Conservation (phyloP, 805 yeast species). For the Isabelozyma pseudorhagii region DNA sequence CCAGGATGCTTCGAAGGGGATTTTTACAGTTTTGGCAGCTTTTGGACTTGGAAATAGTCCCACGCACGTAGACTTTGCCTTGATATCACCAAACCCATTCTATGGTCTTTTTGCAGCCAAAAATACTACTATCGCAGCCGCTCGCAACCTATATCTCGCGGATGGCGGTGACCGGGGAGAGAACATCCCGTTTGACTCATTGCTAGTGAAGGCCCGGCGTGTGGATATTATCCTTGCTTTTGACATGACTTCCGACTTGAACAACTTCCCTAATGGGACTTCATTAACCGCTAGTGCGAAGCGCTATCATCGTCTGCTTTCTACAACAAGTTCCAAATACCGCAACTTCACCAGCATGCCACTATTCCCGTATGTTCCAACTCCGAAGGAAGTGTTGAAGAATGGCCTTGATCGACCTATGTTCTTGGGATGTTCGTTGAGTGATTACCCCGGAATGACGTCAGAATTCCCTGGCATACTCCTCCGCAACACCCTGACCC, state of each 20-base stretch:
- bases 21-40: constrained; percentile 34
- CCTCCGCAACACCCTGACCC: not conserved
- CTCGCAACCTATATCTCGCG: constrained; percentile 23
- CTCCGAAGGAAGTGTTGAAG: constrained; percentile 17
- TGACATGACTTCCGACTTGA: constrained; percentile 49
- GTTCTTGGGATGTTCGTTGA: constrained; percentile 26
- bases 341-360: not conserved
- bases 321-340: not conserved
- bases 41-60: constrained; percentile 42
- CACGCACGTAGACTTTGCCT: constrained; percentile 52
- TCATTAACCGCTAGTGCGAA: constrained; percentile 38
- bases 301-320: constrained; percentile 21
- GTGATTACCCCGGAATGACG: constrained; percentile 30
- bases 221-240: constrained; percentile 39
- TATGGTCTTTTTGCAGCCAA: constrained; percentile 3
- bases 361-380: constrained; percentile 37
- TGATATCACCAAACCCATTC: constrained; percentile 63
- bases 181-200: constrained; percentile 46
- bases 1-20: constrained; percentile 27
- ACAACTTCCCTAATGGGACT: constrained; percentile 61
- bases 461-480: not conserved
- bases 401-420: constrained; percentile 22
- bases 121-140: not conserved
- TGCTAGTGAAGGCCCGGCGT: constrained; percentile 30
- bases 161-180: constrained; percentile 53